A percentile compares a stretch with the other conserved stretches of the same genome.
phyloP scores from a whole-genome alignment of 345 rosid species.

The Noccaea caerulescens region DNA sequence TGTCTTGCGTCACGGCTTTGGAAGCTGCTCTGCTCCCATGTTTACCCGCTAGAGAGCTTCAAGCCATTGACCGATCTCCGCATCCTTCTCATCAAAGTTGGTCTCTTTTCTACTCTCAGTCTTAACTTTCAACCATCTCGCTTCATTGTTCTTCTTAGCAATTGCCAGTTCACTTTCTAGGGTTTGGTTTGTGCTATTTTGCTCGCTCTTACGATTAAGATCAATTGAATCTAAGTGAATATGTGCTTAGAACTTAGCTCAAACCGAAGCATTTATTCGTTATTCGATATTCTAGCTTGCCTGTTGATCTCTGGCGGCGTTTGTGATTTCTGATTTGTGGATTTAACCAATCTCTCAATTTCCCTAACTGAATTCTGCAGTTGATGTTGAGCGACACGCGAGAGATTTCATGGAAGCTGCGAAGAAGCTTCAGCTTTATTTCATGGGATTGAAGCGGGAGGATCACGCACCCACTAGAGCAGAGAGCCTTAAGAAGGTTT shows the following conservation, averaged over 20 bases:
- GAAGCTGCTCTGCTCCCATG: slow-evolving; percentile 93
- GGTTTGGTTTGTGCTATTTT: slow-evolving; percentile 4
- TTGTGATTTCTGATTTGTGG: neutral
- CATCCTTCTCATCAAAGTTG: slow-evolving; percentile 96
- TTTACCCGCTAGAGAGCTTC: slow-evolving; percentile 97
- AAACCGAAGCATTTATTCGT: neutral
- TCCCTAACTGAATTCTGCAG: slow-evolving; percentile 41
- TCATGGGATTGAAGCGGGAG: slow-evolving; percentile 78
- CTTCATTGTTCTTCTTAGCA: neutral
- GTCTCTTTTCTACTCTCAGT: slow-evolving; percentile 33
- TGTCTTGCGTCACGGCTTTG: slow-evolving; percentile 74
- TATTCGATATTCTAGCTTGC: neutral
- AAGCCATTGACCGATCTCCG: slow-evolving; percentile 94
- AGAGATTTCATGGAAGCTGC: slow-evolving; percentile 99
- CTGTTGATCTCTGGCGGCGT: neutral
- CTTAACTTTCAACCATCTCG: neutral
- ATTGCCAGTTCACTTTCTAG: slow-evolving; percentile 2
- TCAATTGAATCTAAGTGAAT: neutral
- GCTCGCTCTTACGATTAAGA: too few relatives aligned
- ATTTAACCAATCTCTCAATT: neutral
- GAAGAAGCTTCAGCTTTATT: slow-evolving; percentile 84
- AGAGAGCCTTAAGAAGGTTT: slow-evolving; percentile 73
- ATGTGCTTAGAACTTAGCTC: neutral
- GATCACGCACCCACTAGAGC: slow-evolving; percentile 69
- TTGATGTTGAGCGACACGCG: slow-evolving; percentile 93